Evolutionary conservation across 2,329 filamentous ascomycete genomes (phyloP).

Genomic region (Hymenoscyphus occultus): DNA sequence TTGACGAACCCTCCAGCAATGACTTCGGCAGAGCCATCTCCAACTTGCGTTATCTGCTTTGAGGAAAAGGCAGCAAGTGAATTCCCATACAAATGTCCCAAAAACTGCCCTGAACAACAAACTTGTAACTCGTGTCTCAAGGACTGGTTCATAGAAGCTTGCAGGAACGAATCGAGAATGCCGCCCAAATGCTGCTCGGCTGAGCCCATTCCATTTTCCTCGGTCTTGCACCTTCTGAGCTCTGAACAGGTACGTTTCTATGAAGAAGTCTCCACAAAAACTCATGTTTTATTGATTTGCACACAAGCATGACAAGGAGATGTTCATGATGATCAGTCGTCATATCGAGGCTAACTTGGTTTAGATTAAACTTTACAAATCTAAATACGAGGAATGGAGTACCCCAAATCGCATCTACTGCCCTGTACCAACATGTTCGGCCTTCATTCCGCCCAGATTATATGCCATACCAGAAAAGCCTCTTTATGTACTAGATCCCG

Average conservation of each 20-base stretch:
- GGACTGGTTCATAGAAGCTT: slow-evolving; percentile 42
- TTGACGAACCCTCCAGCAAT: background rate
- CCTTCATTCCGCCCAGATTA: slow-evolving; percentile 43
- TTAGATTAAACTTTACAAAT: slow-evolving; percentile 37
- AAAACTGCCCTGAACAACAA: slow-evolving; percentile 7
- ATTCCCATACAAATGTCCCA: slow-evolving; percentile 14
- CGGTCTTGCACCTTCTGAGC: slow-evolving; percentile 38
- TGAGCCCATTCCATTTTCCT: slow-evolving; percentile 40
- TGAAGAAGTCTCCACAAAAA: no score
- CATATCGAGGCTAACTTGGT: background rate
- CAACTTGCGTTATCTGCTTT: slow-evolving; percentile 9
- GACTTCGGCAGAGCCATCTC: background rate
- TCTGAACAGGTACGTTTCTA: slow-evolving; percentile 32
- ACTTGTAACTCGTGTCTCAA: slow-evolving; percentile 39
- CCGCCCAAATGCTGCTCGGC: slow-evolving; percentile 45
- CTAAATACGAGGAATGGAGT: slow-evolving; percentile 47
- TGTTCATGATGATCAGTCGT: no score
- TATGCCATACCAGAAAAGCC: background rate
- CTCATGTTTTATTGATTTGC: no score
- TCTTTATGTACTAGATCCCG: no score
- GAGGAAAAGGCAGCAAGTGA: slow-evolving; percentile 12
- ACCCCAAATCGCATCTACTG: slow-evolving; percentile 48
- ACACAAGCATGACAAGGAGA: no score
- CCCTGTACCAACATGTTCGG: slow-evolving; percentile 46
- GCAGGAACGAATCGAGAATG: slow-evolving; percentile 41